Base-by-base conservation (phyloP, 2,329 filamentous ascomycete genomes). In the Aspergillus intermedius region DNA sequence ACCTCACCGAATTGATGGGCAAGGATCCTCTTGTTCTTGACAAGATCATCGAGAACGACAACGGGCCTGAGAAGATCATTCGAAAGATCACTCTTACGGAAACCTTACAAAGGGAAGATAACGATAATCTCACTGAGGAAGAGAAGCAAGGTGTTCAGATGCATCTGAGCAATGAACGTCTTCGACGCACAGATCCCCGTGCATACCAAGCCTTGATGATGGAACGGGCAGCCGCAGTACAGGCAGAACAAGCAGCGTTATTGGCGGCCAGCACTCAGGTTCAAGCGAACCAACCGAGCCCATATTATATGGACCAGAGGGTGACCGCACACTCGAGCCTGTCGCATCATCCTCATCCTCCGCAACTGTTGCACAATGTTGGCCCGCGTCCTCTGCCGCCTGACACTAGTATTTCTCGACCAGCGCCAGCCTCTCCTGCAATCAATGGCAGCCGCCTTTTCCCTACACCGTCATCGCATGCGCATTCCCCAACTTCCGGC, bases 91-190 rank as follows among this genome's bases (percentile, higher is more conserved):
- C 80, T 3, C 77, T 84, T 35, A 86, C 84, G 0, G 85, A 91
- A 55, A 84, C 84, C 0, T 88, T 89, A 55, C 83, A 87, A 54
- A 76, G 81, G 54, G 84, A 90, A 54, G 84, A 86, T 49, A 70
- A 78, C 9, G 81, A 83, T 44, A 75, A 76, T 10, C 65, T 91
- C 19, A 83, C 81, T 0, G 71, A 74, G 0, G 81, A 86, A 45
- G 86, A 90, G 53, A 63, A 74, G 8, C 70, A 68, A 40, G 78
- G 83, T 42, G 80, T 81, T 0, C 72, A 78, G 28, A 55, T 70
- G 37, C 64, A 74, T 44, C 54, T 74, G 5, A 58, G 63, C 30
- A 67, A 76, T 35, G 65, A 74, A 49, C 61, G 59, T 22, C 60
- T 75, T 8, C 63, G 60, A 48, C 65, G 70, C 42, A 65, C 60